Conservation (phyloP, 345 rosid species). For the Aethionema arabicum region DNA sequence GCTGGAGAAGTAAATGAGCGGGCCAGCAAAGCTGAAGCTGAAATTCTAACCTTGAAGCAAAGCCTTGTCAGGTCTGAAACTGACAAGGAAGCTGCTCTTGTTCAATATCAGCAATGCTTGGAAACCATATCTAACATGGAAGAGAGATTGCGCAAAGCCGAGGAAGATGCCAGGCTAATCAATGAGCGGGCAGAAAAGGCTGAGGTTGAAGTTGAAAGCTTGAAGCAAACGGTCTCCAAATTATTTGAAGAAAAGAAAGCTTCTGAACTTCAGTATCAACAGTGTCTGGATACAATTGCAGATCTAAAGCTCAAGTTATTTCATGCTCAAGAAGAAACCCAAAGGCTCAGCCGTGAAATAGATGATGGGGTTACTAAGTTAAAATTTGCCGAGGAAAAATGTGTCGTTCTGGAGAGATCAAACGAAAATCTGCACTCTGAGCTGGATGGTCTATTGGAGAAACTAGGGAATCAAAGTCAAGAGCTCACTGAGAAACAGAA, state of each 20-base stretch:
- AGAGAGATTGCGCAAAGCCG: constrained; percentile 56
- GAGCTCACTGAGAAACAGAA: constrained; percentile 85
- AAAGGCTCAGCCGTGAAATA: constrained; percentile 65
- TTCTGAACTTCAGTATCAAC: constrained; percentile 61
- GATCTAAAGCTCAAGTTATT: constrained; percentile 64
- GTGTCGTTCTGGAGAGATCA: constrained; percentile 67
- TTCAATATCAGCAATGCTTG: constrained; percentile 52
- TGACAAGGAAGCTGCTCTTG: constrained; percentile 66
- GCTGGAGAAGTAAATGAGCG: constrained; percentile 62
- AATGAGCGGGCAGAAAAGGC: constrained; percentile 60
- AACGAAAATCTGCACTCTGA: constrained; percentile 73
- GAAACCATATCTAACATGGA: constrained; percentile 61
- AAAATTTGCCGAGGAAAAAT: constrained; percentile 80
- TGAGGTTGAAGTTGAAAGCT: constrained; percentile 63
- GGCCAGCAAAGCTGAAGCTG: constrained; percentile 61
- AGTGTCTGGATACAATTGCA: constrained; percentile 70
- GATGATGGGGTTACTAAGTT: constrained; percentile 65
- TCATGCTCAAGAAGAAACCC: constrained; percentile 60
- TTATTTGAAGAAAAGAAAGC: constrained; percentile 70
- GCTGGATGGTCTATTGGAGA: constrained; percentile 56
- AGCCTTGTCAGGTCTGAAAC: constrained; percentile 56
- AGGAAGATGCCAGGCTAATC: constrained; percentile 53
- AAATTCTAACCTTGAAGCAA: constrained; percentile 52
- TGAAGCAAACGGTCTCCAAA: constrained; percentile 57
- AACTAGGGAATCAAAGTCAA: constrained; percentile 61